Conservation (phyloP, 2,329 filamentous ascomycete species). For the Monilinia fructigena region DNA sequence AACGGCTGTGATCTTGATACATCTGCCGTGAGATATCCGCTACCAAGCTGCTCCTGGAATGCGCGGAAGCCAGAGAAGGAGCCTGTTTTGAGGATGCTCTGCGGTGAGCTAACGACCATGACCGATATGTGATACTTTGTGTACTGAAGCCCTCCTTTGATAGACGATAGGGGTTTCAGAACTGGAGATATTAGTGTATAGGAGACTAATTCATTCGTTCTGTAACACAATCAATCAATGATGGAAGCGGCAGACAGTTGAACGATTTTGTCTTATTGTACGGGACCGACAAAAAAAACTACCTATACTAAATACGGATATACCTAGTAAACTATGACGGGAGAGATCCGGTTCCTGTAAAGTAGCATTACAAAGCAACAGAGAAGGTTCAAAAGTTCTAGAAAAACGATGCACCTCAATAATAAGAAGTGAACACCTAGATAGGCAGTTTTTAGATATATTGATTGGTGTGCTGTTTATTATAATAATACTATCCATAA, state of each 20-base stretch:
- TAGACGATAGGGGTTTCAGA: conserved; percentile 27
- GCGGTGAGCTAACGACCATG: conserved; percentile 30
- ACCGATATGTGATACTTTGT: conserved; percentile 23
- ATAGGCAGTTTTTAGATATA: no score
- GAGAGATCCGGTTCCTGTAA: neutral
- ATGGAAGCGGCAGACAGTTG: conserved; percentile 14
- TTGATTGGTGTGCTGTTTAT: no score
- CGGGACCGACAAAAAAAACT: neutral
- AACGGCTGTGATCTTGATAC: conserved; percentile 58
- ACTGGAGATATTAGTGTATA: conserved; percentile 17
- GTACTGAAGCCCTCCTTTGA: conserved; percentile 25
- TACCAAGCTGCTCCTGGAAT: conserved; percentile 49
- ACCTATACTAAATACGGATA: conserved; percentile 11
- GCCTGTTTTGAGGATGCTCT: conserved; percentile 46
- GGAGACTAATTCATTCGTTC: conserved; percentile 20
- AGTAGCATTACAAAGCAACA: conserved; percentile 16
- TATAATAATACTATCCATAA: no score
- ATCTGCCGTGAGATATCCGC: conserved; percentile 57
- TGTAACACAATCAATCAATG: conserved; percentile 20
- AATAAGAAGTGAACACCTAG: no score
- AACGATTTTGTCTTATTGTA: conserved; percentile 6
- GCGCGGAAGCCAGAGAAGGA: conserved; percentile 60
- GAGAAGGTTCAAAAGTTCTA: neutral
- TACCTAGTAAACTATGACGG: conserved; percentile 8
- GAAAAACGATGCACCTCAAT: neutral